Evolutionary conservation across 768 basidiomycete species (phyloP).

Genomic region (Psilocybe subaeruginosa): DNA sequence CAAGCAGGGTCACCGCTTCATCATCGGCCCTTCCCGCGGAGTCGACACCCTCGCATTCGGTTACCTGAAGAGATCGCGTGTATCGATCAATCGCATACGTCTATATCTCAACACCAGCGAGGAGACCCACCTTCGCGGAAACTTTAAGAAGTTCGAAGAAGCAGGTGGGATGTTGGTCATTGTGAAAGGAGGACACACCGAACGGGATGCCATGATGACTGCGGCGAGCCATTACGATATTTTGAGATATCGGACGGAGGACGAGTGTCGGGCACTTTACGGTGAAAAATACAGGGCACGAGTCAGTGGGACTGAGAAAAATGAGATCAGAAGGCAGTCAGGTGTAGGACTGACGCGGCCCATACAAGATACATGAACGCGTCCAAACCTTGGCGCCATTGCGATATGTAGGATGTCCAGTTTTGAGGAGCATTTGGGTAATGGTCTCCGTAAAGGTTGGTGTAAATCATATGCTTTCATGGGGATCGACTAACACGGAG

Average conservation of each 20-base stretch:
- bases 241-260: constrained; percentile 28
- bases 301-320: constrained; percentile 30
- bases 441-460: too few species aligned
- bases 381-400: too few species aligned
- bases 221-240: constrained; percentile 32
- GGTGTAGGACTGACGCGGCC: constrained; percentile 20
- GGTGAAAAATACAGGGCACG: constrained; percentile 22
- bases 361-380: neutral
- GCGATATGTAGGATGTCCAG: too few species aligned
- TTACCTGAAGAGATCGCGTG: constrained; percentile 15
- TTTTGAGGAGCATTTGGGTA: too few species aligned
- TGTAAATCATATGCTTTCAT: too few species aligned
- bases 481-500: too few species aligned
- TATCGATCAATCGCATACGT: constrained; percentile 19
- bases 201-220: constrained; percentile 31
- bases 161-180: constrained; percentile 21
- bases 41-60: constrained; percentile 23
- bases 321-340: constrained; percentile 27
- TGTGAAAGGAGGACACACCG: constrained; percentile 24
- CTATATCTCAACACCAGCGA: constrained; percentile 23
- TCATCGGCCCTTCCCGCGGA: constrained; percentile 24
- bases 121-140: constrained; percentile 6
- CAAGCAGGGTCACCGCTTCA: constrained; percentile 23
- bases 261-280: constrained; percentile 24
- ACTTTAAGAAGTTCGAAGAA: constrained; percentile 18